Evolutionary conservation across 1,284 basidiomycete genomes (phyloP), one percentile per base, ranked within the genome.

Genomic region (Cystobasidium slooffiae): DNA sequence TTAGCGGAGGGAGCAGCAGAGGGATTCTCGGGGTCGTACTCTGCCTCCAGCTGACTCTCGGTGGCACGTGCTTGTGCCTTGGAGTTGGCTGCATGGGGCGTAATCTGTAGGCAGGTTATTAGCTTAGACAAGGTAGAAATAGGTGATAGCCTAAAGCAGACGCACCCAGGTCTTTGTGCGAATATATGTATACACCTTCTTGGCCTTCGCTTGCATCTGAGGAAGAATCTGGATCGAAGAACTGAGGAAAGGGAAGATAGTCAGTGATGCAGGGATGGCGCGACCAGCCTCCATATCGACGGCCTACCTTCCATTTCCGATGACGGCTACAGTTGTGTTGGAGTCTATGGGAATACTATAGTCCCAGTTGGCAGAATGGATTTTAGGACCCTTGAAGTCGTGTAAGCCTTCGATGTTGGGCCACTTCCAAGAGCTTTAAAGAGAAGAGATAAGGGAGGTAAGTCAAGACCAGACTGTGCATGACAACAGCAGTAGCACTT

Each of bases 181-280:
- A 49, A 88, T 88, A 77, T 86, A 89, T 79, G 88, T 88, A 49
- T 83, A 81, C 31, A 90, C 74, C 72, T 85, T 84, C 68, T 82
- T 80, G 86, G 84, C 64, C 22, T 52, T 51, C 7, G 64, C 49
- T 77, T 88, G 88, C 12, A 89, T 81, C 1, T 87, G 84, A 0
- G 88, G 84, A 0, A 89, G 86, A 12, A 89, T 85, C 77, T 90
- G 89, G 41, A 89, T 85, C 1, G 87, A 87, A 24, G 87, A 88
- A 0, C 88, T 88, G 44, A 49, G 44, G 16, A 24, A 6, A 49
- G 9, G 12, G 46, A 14, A 43, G 39, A 44, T 18, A 1, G 7
- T 43, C 37, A 62, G 41, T 8, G 16, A 31, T 31, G 5, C 31
- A 31, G 31, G 2, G 31, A 31, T 58, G 12, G 20, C 1, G 31